Base-by-base conservation (phyloP, 2,329 filamentous ascomycete species). In the Cercospora nicotianae region DNA sequence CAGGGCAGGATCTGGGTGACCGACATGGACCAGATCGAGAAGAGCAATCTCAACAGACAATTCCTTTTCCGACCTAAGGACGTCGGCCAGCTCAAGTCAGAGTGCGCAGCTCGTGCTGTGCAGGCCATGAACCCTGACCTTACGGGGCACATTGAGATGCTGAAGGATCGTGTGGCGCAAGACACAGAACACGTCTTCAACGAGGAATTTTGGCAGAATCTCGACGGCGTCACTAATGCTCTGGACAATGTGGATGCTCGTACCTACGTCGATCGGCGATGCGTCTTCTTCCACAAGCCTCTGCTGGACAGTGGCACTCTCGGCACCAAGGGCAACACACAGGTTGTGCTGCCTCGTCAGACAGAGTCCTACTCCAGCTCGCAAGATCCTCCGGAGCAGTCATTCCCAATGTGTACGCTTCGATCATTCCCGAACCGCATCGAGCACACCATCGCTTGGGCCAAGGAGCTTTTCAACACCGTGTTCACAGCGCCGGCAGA, bases 321-420 rank as follows among this genome's bases (percentile, higher is more conserved):
- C n/a, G 95, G 95, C 62, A 98, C 96, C 67, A 99, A 99, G 85
- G 95, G 95, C 76, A 99, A 99, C 83, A 97, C 93, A 6, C 95
- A 99, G 78, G 95, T 99, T 68, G 89, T 99, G 60, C 86, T 99
- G 66, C 96, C 95, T 10, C 87, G 89, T 74, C 83, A 97, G 71
- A 98, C 95, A 0, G 96, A 99, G 81, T 98, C 95, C 0, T 99
- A 99, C 83, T 97, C 95, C 0, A 93, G 90, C 76, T 98, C 95
- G 20, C 94, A 97, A 79, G 96, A 99, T 79, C 95, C 95, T 1
- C 95, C 95, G 0, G 96, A 99, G 85, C 93, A 97, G 83, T 96
- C 95, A 0, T 98, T 99, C 86, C 95, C 95, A 0, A 98, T 98
- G 94, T 99, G 95, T 80, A 98, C 95, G 5, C 86, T 99, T 70